Base-by-base conservation (phyloP, 208 protist genomes). In the Leishmania turanica region DNA sequence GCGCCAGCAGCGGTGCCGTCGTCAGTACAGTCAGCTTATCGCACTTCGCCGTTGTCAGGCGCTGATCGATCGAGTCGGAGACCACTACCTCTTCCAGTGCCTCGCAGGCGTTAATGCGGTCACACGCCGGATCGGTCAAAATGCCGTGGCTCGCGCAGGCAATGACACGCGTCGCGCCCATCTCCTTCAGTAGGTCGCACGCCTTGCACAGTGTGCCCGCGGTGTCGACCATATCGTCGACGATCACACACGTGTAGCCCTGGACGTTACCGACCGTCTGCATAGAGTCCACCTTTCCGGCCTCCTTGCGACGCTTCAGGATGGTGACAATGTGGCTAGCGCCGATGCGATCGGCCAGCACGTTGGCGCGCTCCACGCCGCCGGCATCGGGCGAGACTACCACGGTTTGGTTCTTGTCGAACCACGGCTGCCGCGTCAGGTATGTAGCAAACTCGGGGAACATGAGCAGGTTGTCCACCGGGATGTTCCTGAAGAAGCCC, bases 201-300 rank as follows among this genome's bases (percentile, higher is more conserved):
- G 98, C 98, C 78, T 97, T 98, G 84, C 85, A 94, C 34, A 99
- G 93, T 19, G 98, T 99, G 47, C 98, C 97, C 3, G 93, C 98
- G 13, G 99, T 99, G 84, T 99, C 99, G 64, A 98, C 94, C 91
- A 99, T 99, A 86, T 99, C 99, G 75, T 99, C 99, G 37, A 99
- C 89, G 60, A 99, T 98, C 54, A 99, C 90, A 82, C 91, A 96
- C 40, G 96, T 93, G 87, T 98, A 98, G 62, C 97, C 98, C 76
- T 92, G 66, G 24, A 99, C 99, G 78, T 98, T 96, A 58, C 99
- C 99, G 54, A 99, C 98, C 1, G 99, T 96, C 81, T 98, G 93
- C 95, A 99, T 98, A 4, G 91, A 96, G 73, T 98, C 91, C 21
- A 98, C 93, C 84, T 98, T 94, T 53, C 98, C 98, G 0, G 97